phyloP scores from a whole-genome alignment of 257 asterid genomes.

The Lithospermum erythrorhizon region DNA sequence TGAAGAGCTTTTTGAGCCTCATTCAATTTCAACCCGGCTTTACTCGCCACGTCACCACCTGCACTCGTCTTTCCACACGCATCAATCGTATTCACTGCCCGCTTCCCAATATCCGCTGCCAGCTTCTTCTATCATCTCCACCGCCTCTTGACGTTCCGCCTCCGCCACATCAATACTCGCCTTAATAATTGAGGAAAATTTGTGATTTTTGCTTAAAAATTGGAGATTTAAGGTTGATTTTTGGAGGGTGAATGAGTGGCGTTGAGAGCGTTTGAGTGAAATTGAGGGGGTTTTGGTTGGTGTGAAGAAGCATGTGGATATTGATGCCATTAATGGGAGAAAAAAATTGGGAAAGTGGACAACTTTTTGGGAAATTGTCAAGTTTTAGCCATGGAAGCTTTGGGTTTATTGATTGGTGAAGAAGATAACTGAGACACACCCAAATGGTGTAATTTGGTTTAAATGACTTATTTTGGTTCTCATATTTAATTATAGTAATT shows the following conservation, averaged over 20 bases:
- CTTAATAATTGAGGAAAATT: conserved; percentile 26
- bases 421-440: conserved; percentile 10
- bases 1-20: conserved; percentile 92
- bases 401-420: conserved; percentile 24
- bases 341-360: neutral
- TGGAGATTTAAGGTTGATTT: conserved; percentile 10
- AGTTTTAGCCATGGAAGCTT: conserved; percentile 30
- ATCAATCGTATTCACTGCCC: conserved; percentile 85
- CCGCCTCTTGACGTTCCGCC: conserved; percentile 56
- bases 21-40: conserved; percentile 72
- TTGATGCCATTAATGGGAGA: conserved; percentile 41
- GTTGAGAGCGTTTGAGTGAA: conserved; percentile 24
- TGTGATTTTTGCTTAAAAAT: conserved; percentile 7
- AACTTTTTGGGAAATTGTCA: conserved; percentile 4
- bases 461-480: no score
- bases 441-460: no score
- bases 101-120: conserved; percentile 63
- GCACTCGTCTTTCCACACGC: conserved; percentile 79
- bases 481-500: no score
- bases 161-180: conserved; percentile 44
- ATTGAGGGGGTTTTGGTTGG: conserved; percentile 22
- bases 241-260: conserved; percentile 9
- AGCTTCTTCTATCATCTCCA: conserved; percentile 89
- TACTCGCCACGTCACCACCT: conserved; percentile 87
- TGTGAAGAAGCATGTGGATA: conserved; percentile 44